These are phyloP conservation scores for Cladosporium sp. DNA, from an alignment of 2,329 filamentous ascomycete genomes.

Conservation along the genomic window DNA sequence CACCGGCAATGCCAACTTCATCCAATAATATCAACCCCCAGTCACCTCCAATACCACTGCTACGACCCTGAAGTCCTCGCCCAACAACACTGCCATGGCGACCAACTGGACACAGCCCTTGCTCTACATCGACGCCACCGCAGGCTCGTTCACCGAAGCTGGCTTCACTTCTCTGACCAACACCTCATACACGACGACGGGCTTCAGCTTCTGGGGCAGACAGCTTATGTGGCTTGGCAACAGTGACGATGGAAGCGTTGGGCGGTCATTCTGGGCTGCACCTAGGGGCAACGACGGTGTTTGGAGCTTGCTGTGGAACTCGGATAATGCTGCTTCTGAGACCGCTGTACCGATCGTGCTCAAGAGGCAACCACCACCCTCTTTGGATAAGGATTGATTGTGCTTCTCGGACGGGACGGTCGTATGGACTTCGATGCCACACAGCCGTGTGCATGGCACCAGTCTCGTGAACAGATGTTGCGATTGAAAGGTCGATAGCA, in stretches of 20 bases:
- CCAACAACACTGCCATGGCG: slow-evolving; percentile 9
- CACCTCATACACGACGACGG: slow-evolving; percentile 14
- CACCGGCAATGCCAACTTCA: too few relatives aligned
- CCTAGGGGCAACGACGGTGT: slow-evolving; percentile 8
- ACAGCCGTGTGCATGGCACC: too few relatives aligned
- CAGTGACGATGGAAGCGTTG: slow-evolving; percentile 3
- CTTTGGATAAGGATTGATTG: background rate
- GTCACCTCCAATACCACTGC: background rate
- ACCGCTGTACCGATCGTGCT: slow-evolving; percentile 15
- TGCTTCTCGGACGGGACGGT: too few relatives aligned
- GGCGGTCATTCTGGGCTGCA: slow-evolving; percentile 7
- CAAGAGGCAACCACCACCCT: slow-evolving; percentile 11
- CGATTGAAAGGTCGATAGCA: too few relatives aligned
- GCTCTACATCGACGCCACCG: slow-evolving; percentile 15
- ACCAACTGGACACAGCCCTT: slow-evolving; percentile 17
- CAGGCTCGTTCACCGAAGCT: slow-evolving; percentile 13
- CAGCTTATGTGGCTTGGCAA: slow-evolving; percentile 16
- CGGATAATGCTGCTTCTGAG: slow-evolving; percentile 14
- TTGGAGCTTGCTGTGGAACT: slow-evolving; percentile 18
- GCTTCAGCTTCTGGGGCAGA: slow-evolving; percentile 16
- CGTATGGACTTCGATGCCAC: too few relatives aligned
- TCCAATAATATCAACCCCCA: too few relatives aligned
- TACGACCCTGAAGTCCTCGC: background rate
- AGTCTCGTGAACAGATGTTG: too few relatives aligned
- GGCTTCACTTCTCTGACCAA: slow-evolving; percentile 15